Base-by-base conservation (phyloP, 345 rosid species). In the Schrenkiella parvula region DNA sequence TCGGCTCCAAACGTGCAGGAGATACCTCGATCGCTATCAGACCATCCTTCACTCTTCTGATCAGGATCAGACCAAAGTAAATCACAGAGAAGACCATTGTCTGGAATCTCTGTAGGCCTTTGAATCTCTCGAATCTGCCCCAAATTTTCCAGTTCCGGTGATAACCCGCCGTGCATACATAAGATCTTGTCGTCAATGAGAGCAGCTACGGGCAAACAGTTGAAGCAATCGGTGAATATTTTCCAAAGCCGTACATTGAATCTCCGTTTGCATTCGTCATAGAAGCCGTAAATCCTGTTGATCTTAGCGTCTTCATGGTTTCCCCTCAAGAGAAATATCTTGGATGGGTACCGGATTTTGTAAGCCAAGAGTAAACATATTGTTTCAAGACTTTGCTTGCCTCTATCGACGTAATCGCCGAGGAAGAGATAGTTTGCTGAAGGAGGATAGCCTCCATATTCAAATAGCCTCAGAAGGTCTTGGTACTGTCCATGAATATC, bases 221-320 rank as follows among this genome's bases (percentile, higher is more conserved):
- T 91, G 74, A 95, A 95, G 83, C 99, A 95, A 69, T 89, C 98
- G 0, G 97, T 86, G 70, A 92, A 92, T 60, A 90, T 84, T 74
- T 89, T 95, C 99, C 99, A 90, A 58, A 92, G 96, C 50, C 96
- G 79, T 47, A 92, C 98, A 66, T 95, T 95, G 68, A 95, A 92
- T 71, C 99, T 78, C 77, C 99, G 81, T 76, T 95, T 95, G 78
- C 99, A 91, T 79, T 95, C 99, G n/a, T 95, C 99, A 6, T 92
- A 95, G 75, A 95, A 95, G 2, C 99, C 99, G 68, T 95, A 95
- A 66, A 95, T 83, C 65, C 97, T 72, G 17, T 95, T 95, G 84
- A 95, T 92, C 86, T 92, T 95, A 2, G 99, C 92, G 52, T 95
- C 99, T 80, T 95, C 99, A 26, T 95, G 99, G 87, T 95, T 95